Evolutionary conservation across 148 eudicot genomes (phyloP), one percentile per base, ranked within the genome.

Genomic region (Agrostemma githago): DNA sequence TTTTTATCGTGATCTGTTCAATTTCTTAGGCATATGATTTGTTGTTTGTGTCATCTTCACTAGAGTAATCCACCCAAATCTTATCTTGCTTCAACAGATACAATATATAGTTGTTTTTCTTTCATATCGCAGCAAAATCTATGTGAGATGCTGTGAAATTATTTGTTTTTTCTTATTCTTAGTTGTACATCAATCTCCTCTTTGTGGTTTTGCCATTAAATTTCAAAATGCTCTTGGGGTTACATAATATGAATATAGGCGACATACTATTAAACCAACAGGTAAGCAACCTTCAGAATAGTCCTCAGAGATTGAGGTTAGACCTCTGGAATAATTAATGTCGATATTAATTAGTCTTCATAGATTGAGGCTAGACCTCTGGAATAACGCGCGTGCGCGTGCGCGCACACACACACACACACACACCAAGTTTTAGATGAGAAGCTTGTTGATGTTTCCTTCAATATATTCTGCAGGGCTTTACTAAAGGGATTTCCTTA

Each of bases 401-500:
- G n/a, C n/a, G n/a, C n/a, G n/a, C n/a, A n/a, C n/a, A n/a, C n/a
- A n/a, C n/a, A n/a, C n/a, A n/a, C n/a, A 26, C 34, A 26, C 34
- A 26, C 34, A 26, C 1, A 26, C 34, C 34, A 26, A 26, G 34
- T 26, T 26, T 26, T 67, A 8, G 38, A 39, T 54, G 63, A 67
- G 61, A 48, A 40, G 15, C 5, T 60, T 46, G 42, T 40, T 76
- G 68, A 76, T n/a, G 40, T 66, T 59, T 48, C 69, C 19, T 70
- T 8, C 0, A 43, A 3, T 68, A n/a, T 66, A 53, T 73, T 79
- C 72, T 83, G 78, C 54, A 95, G 99, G 99, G 99, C 67, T 95
- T 95, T 74, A 95, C 99, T 9, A 95, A 95, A 82, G 97, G 89
- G 86, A 95, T 95, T 79, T 77, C 84, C 84, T 80, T 95, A 88